These are phyloP conservation scores for Lactarius tabidus DNA, from an alignment of 768 basidiomycete genomes.

Conservation along the genomic window DNA sequence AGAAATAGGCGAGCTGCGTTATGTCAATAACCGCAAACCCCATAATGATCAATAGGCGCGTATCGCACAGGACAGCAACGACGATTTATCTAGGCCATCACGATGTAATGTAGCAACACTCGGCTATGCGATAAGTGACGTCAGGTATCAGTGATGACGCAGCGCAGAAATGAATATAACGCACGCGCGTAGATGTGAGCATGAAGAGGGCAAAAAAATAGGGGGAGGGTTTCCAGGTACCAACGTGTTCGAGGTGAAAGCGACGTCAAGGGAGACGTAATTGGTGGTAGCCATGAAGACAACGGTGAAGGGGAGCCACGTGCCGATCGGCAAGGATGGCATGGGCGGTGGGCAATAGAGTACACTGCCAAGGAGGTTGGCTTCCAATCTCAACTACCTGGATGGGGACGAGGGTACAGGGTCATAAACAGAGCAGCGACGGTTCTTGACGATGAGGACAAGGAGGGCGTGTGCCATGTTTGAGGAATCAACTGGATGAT, in stretches of 20 bases:
- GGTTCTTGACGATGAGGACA: constrained; percentile 63
- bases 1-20: constrained; percentile 81
- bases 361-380: constrained; percentile 63
- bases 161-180: constrained; percentile 31
- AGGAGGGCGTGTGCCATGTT: constrained; percentile 70
- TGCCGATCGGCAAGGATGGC: neutral
- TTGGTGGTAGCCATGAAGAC: constrained; percentile 66
- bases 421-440: constrained; percentile 78
- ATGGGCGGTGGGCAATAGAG: constrained; percentile 27
- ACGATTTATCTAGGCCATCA: constrained; percentile 79
- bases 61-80: constrained; percentile 67
- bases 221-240: constrained; percentile 58
- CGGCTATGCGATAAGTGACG: constrained; percentile 39
- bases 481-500: constrained; percentile 71
- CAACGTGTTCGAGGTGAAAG: constrained; percentile 56
- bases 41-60: constrained; percentile 75
- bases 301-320: constrained; percentile 39
- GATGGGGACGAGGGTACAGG: constrained; percentile 69
- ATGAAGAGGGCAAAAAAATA: constrained; percentile 75
- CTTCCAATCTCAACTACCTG: constrained; percentile 92
- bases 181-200: constrained; percentile 64
- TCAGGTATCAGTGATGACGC: neutral
- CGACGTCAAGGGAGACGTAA: constrained; percentile 85
- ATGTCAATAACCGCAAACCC: no score
- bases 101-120: constrained; percentile 58